Base-by-base conservation (phyloP, 2,329 filamentous ascomycete species). In the Colletotrichum simmondsii region DNA sequence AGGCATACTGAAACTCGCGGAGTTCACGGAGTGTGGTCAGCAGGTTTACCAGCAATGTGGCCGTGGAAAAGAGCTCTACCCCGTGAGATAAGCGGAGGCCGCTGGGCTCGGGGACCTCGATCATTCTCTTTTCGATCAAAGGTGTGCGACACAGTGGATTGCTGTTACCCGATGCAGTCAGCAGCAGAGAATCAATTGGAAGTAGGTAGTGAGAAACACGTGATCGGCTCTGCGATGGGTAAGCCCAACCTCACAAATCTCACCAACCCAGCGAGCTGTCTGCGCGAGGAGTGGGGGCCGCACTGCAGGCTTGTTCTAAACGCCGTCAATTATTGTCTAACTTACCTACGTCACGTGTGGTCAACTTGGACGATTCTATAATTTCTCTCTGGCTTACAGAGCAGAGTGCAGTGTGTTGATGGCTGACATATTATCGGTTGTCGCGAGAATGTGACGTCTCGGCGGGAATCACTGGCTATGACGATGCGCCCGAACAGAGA, bases 391-490 rank as follows among this genome's bases (percentile, higher is more conserved):
- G 46, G 66, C 71, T 73, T 73, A 73, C 54, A n/a, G 26, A 73
- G 63, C 71, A 35, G 5, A n/a, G 56, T 61, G 32, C 71, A 71
- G 37, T 16, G 65, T 73, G 49, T 61, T 30, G 54, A 56, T 19
- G 11, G 70, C 70, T 71, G 60, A 73, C 71, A 73, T 42, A 28
- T 56, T 14, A 22, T 37, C 53, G 59, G 32, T 37, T 24, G 57
- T 26, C 30, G 35, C 22, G 24, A 42, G 16, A 5, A 42, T 28
- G 7, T 42, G 62, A 56, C 19, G 32, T 19, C 24, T 24, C 8
- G n/a, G 32, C 58, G 37, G 14, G 49, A 28, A 12, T n/a, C 16
- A 10, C 16, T 24, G 11, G 28, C 7, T 3, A 10, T n/a, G 49
- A 35, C 24, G 46, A 22, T 10, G 32, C 28, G 12, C n/a, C 24